Base-by-base conservation (phyloP, 2,329 filamentous ascomycete genomes). In the Akanthomyces dipterigenus region DNA sequence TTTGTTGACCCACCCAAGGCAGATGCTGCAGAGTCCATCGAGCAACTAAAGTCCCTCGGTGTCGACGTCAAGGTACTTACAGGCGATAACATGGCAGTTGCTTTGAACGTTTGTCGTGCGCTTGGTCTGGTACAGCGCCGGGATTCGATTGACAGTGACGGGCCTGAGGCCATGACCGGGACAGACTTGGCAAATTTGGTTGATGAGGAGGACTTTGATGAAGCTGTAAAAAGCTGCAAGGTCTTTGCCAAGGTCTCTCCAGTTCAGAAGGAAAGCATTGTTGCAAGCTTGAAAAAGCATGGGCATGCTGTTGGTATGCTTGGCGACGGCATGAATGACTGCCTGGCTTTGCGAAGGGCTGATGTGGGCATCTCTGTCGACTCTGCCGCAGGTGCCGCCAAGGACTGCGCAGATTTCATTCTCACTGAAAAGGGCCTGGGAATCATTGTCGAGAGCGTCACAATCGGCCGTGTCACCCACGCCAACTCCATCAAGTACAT, bases 401-500 rank as follows among this genome's bases (percentile, higher is more conserved):
- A 71, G 49, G 69, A 71, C 60, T 69, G 67, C 20, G 69, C 69
- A 3, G 69, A 71, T 26, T 55, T 71, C 28, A 69, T 71, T 34
- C 61, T 71, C 31, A 71, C 69, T 5, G 67, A 70, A 45, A 71
- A 71, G 63, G 69, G 68, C 4, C 64, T 70, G n/a, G 61, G 62
- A 12, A 69, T 71, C 28, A 68, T 71, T 28, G 68, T 67, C 1
- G 57, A 67, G 8, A 65, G 67, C 36, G 69, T 71, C 42, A 65
- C 62, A 3, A 66, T 66, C 3, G 69, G 68, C 0, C 67, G 68
- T 16, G 54, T 68, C 14, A 70, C 68, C 11, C 68, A 70, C 24
- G 68, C 68, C 50, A 70, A 70, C 63, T 67, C 68, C 5, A 68
- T 70, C 66, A 70, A 70, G 61, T 70, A 70, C 57, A 69, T 70